These are phyloP conservation scores for Xylaria cubensis DNA, from an alignment of 495 filamentous ascomycete genomes.

Conservation along the genomic window DNA sequence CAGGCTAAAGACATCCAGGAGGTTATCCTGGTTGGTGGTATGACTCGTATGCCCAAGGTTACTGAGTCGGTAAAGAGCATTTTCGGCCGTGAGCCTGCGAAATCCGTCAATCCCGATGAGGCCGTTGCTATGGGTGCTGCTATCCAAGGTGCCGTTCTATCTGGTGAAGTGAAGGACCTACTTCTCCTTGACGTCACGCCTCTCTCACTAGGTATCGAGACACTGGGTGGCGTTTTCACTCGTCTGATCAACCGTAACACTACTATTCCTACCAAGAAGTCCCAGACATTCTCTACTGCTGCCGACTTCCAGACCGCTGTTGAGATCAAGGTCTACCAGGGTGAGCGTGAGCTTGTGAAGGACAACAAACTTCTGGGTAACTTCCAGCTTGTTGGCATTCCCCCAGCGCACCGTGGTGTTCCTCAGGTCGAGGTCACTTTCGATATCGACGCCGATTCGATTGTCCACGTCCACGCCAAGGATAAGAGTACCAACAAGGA, in stretches of 20 bases:
- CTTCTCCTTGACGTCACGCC: slow-evolving; percentile 97
- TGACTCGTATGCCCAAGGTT: slow-evolving; percentile 99
- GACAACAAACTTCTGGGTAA: slow-evolving; percentile 99
- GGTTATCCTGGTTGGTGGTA: slow-evolving; percentile 98
- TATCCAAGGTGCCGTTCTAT: slow-evolving; percentile 95
- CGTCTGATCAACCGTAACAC: slow-evolving; percentile 99
- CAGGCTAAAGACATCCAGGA: slow-evolving; percentile 97
- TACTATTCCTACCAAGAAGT: slow-evolving; percentile 99
- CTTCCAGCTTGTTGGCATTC: slow-evolving; percentile 99
- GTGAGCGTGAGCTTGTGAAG: slow-evolving; percentile 98
- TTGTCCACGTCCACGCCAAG: slow-evolving; percentile 98
- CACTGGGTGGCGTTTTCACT: slow-evolving; percentile 98
- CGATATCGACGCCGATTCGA: slow-evolving; percentile 98
- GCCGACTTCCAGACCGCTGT: slow-evolving; percentile 99
- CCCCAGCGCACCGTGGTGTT: slow-evolving; percentile 95
- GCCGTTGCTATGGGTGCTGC: slow-evolving; percentile 98
- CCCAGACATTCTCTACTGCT: slow-evolving; percentile 96
- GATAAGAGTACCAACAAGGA: slow-evolving; percentile 99
- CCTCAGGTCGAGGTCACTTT: slow-evolving; percentile 99
- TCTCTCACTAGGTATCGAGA: slow-evolving; percentile 98
- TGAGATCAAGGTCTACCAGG: slow-evolving; percentile 99
- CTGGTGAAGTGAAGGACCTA: slow-evolving; percentile 96
- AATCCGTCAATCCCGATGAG: slow-evolving; percentile 99
- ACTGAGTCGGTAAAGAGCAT: slow-evolving; percentile 95
- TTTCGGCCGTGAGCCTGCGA: slow-evolving; percentile 97